Evolutionary conservation across 2,329 filamentous ascomycete genomes (phyloP).

Genomic region (Penicillium oxalicum): DNA sequence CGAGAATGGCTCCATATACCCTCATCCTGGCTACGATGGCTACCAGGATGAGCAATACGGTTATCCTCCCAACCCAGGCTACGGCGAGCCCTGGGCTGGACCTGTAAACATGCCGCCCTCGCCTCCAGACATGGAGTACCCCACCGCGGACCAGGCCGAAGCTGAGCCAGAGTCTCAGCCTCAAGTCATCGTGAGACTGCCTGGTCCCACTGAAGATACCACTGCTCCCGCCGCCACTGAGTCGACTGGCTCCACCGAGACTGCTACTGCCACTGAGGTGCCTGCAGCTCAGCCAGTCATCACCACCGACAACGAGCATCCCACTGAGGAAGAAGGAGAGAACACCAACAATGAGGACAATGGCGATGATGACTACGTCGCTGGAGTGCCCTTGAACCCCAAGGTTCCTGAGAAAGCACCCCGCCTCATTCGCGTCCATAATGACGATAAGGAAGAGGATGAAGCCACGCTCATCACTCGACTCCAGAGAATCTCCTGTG

Average conservation of each 20-base stretch:
- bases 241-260: no score
- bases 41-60: not conserved
- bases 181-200: no score
- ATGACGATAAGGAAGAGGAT: not conserved
- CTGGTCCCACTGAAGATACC: no score
- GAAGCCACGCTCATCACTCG: not conserved
- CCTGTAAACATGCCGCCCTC: not conserved
- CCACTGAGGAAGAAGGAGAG: not conserved
- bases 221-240: no score
- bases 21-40: not conserved
- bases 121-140: not conserved
- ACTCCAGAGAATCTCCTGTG: not conserved
- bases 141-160: no score
- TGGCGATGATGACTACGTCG: not conserved
- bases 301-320: not conserved
- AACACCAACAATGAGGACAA: not conserved
- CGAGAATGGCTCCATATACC: not conserved
- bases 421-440: constrained; percentile 3
- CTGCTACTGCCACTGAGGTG: no score
- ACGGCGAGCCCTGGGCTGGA: not conserved
- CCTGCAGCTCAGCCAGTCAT: not conserved
- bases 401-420: constrained; percentile 3
- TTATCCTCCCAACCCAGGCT: not conserved
- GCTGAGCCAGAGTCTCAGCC: no score
- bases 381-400: not conserved